Evolutionary conservation across 1,139 yeast genomes (phyloP).

Genomic region (Debaryomycetaceae sp.): DNA sequence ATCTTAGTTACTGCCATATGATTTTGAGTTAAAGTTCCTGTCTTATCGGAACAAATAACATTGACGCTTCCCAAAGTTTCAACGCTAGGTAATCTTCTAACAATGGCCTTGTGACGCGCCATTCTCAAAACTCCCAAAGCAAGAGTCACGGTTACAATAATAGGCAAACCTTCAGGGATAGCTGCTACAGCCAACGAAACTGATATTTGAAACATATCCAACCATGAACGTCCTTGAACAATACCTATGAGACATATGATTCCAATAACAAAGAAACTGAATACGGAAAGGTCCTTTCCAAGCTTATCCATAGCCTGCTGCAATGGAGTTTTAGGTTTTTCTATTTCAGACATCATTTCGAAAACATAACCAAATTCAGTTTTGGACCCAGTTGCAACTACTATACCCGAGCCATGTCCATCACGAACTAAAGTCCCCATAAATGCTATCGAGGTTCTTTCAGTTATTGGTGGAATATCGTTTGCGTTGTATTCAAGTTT

Average conservation of each 20-base stretch:
- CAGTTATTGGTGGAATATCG: constrained; percentile 48
- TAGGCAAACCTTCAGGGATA: constrained; percentile 95
- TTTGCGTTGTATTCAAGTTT: constrained; percentile 21
- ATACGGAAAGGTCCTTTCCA: constrained; percentile 81
- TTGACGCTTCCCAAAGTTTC: constrained; percentile 95
- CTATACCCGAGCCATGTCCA: constrained; percentile 90
- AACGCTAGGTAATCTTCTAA: constrained; percentile 87
- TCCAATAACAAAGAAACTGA: constrained; percentile 84
- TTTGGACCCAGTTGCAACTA: constrained; percentile 81
- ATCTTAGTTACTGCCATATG: constrained; percentile 88
- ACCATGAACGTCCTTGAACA: constrained; percentile 86
- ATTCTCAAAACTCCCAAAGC: constrained; percentile 93
- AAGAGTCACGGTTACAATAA: constrained; percentile 91
- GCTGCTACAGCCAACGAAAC: constrained; percentile 98
- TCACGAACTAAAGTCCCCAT: constrained; percentile 97
- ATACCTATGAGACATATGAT: constrained; percentile 83
- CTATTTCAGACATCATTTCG: constrained; percentile 90
- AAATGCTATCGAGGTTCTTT: constrained; percentile 73
- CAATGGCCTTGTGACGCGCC: constrained; percentile 93
- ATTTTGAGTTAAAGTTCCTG: constrained; percentile 92
- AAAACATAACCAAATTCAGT: constrained; percentile 91
- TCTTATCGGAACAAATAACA: constrained; percentile 92
- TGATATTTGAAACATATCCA: constrained; percentile 95
- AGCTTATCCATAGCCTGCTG: constrained; percentile 92
- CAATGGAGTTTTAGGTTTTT: constrained; percentile 93